Evolutionary conservation across 2,329 filamentous ascomycete species (phyloP).

Genomic region (Claviceps maximensis): DNA sequence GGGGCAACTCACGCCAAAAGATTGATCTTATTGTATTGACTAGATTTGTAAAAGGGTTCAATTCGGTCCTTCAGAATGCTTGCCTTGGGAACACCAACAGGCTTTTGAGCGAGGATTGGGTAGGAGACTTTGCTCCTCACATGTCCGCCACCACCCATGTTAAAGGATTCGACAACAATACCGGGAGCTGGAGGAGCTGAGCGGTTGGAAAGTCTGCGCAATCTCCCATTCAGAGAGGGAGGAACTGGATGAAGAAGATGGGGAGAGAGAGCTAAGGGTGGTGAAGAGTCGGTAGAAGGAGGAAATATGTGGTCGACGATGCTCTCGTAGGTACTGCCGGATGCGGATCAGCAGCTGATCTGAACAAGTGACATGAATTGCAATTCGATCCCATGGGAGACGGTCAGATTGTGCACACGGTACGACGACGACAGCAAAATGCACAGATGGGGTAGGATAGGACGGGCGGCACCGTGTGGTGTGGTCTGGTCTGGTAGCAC

Average conservation of each 20-base stretch:
- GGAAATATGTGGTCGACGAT: slow-evolving; percentile 13
- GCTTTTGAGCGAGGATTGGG: slow-evolving; percentile 36
- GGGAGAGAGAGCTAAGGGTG: slow-evolving; percentile 11
- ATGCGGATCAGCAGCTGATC: slow-evolving; percentile 12
- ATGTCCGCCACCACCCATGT: slow-evolving; percentile 38
- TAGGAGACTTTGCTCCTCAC: slow-evolving; percentile 35
- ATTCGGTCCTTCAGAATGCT: slow-evolving; percentile 78
- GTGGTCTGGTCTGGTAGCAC: slow-evolving; percentile 5
- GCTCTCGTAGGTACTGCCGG: slow-evolving; percentile 11
- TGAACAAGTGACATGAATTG: slow-evolving; percentile 1
- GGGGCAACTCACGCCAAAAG: slow-evolving; percentile 47
- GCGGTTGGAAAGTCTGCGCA: slow-evolving; percentile 21
- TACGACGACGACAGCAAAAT: too few species aligned
- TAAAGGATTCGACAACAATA: slow-evolving; percentile 17
- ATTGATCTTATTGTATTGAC: slow-evolving; percentile 67
- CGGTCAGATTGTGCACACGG: background rate
- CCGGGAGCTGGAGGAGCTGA: slow-evolving; percentile 24
- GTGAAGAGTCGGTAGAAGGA: slow-evolving; percentile 13
- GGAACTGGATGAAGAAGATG: slow-evolving; percentile 7
- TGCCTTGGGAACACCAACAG: slow-evolving; percentile 66
- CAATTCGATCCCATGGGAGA: background rate
- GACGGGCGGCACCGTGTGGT: too few species aligned
- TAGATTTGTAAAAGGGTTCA: slow-evolving; percentile 62
- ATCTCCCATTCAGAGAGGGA: slow-evolving; percentile 13
- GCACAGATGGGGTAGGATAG: background rate